Evolutionary conservation across 2,329 filamentous ascomycete species (phyloP).

Genomic region (Sporothrix pallida): DNA sequence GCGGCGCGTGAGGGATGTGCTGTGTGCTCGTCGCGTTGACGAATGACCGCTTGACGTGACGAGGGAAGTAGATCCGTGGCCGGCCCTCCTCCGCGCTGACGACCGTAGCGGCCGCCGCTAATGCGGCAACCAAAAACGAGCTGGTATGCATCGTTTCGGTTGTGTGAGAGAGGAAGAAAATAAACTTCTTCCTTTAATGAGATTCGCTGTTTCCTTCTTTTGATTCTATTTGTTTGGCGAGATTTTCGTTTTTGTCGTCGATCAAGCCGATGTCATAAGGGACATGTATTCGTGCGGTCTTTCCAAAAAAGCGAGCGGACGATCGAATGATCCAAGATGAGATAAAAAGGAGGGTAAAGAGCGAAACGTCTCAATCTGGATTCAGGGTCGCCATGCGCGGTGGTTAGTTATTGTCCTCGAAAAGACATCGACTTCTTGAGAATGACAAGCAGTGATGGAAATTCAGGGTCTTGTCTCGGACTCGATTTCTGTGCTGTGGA

Average conservation of each 20-base stretch:
- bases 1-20: conserved; percentile 40
- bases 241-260: background rate
- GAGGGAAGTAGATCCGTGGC: conserved; percentile 64
- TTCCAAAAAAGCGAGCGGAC: conserved; percentile 34
- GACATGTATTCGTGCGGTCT: conserved; percentile 19
- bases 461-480: background rate
- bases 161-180: conserved; percentile 2
- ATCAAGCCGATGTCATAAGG: conserved; percentile 30
- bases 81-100: conserved; percentile 51
- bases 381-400: conserved; percentile 23
- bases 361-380: conserved; percentile 25
- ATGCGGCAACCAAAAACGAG: conserved; percentile 55
- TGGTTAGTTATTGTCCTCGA: conserved; percentile 7
- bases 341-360: conserved; percentile 26
- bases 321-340: conserved; percentile 30
- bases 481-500: background rate
- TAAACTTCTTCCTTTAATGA: background rate
- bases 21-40: conserved; percentile 52
- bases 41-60: conserved; percentile 60
- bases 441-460: background rate
- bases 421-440: background rate
- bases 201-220: conserved; percentile 20
- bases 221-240: conserved; percentile 11
- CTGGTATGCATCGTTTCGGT: conserved; percentile 54
- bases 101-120: conserved; percentile 56